Base-by-base conservation (phyloP, 768 basidiomycete genomes). In the Fomitopsis serialis region DNA sequence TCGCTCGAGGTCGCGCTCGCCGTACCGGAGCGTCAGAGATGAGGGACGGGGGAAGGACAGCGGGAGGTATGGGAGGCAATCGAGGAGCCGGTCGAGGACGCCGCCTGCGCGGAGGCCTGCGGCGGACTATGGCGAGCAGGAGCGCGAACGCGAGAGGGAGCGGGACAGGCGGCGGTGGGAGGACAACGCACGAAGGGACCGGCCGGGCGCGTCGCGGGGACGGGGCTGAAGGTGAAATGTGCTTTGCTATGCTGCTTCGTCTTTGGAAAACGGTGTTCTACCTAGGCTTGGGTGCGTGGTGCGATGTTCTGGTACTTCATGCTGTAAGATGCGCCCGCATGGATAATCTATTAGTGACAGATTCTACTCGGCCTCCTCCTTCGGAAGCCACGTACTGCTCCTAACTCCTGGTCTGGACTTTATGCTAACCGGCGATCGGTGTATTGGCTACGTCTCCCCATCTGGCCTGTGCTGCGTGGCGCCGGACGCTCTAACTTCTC, bases 81-180 rank as follows among this genome's bases (percentile, higher is more conserved):
- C 54, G 15, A 36, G 58, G 34, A 58, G 54, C 27, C 53, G 61
- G 11, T 56, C 61, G 24, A 34, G 58, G 45, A 55, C 61, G 19
- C 63, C 62, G 23, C 54, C 57, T 19, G 40, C 42, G 21, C 45
- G 54, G 25, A 47, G 53, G 53, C 44, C 42, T n/a, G 37, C 51
- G 12, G 47, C 24, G 8, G 64, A 54, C 2, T 76, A 77, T 54
- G 69, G 66, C 50, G 63, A 64, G 6, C 56, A 48, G 9, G 68
- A 70, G 52, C 63, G 69, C 45, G 68, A 70, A 54, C 61, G 65
- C 34, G 71, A 74, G 50, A 59, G 79, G 42, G 74, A 71, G 54
- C 65, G 73, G 40, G 77, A 80, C 55, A 70, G 83, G 22, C 72
- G 73, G 58, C 64, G 78, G 42, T 83, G 83, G 83, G 77, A 63